A percentile compares a stretch with the other conserved stretches of the same genome.
Conservation (phyloP, 768 basidiomycete genomes). For the Omphalotus guepiniiformis region DNA sequence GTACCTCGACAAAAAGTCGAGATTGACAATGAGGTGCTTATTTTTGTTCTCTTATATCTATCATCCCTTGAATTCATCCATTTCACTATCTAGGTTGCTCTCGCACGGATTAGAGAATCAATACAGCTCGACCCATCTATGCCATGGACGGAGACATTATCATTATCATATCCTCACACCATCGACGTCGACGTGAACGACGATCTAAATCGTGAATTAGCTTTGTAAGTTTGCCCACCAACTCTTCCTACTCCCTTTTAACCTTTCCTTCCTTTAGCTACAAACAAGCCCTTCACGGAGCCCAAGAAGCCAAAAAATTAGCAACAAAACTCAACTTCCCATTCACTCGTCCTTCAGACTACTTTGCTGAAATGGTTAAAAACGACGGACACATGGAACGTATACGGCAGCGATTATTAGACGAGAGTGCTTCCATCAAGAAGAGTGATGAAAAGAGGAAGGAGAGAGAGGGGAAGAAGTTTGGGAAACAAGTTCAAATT, state of each 20-base stretch:
- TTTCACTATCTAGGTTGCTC: conserved; percentile 49
- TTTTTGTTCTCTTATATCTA: not conserved
- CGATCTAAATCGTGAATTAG: conserved; percentile 91
- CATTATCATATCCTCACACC: conserved; percentile 64
- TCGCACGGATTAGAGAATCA: conserved; percentile 75
- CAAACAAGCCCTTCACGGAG: conserved; percentile 88
- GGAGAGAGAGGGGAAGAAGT: conserved; percentile 95
- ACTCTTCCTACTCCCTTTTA: conserved; percentile 1
- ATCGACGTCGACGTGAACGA: conserved; percentile 78
- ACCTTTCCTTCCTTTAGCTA: conserved; percentile 46
- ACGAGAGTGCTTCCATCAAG: conserved; percentile 86
- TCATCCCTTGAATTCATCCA: conserved; percentile 1
- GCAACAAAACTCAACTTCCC: conserved; percentile 76
- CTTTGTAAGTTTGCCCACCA: conserved; percentile 65
- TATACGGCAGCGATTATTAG: conserved; percentile 83
- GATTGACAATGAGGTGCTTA: conserved; percentile 72
- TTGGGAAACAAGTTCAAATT: conserved; percentile 94
- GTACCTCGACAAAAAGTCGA: conserved; percentile 81
- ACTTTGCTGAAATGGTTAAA: conserved; percentile 99
- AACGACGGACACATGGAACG: conserved; percentile 97
- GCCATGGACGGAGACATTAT: conserved; percentile 83
- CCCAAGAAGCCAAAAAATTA: conserved; percentile 69
- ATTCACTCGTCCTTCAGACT: conserved; percentile 89
- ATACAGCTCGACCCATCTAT: conserved; percentile 71
- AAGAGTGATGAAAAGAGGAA: conserved; percentile 88